Conservation (phyloP, 2,329 filamentous ascomycete genomes). For the Fusarium cicatricum region DNA sequence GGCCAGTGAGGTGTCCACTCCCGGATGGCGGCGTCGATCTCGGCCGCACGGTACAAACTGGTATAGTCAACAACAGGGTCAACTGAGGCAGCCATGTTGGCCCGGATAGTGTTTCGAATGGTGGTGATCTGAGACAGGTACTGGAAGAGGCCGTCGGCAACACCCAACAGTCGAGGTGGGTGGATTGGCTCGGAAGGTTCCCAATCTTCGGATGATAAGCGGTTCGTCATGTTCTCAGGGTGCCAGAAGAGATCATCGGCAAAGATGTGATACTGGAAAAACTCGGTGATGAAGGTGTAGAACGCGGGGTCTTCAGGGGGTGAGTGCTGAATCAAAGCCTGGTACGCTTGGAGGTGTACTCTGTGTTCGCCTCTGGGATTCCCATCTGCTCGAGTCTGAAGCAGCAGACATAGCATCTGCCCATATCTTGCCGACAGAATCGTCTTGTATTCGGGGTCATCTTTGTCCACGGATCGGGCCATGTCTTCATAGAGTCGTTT, state of each 20-base stretch:
- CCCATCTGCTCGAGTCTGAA: constrained; percentile 66
- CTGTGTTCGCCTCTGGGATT: constrained; percentile 73
- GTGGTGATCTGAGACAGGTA: constrained; percentile 82
- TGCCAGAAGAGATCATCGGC: constrained; percentile 69
- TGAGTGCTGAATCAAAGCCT: constrained; percentile 70
- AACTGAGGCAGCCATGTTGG: constrained; percentile 66
- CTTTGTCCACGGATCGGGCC: constrained; percentile 50
- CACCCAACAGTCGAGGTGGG: constrained; percentile 72
- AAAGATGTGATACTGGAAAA: constrained; percentile 84
- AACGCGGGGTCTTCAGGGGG: constrained; percentile 73
- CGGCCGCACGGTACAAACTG: constrained; percentile 74
- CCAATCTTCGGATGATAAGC: constrained; percentile 56
- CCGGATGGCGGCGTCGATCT: constrained; percentile 78
- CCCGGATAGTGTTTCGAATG: constrained; percentile 77
- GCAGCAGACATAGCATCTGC: constrained; percentile 69
- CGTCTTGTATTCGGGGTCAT: constrained; percentile 55
- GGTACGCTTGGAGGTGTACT: constrained; percentile 80
- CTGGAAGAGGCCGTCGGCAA: constrained; percentile 82
- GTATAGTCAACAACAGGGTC: constrained; percentile 78
- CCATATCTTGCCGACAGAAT: constrained; percentile 65
- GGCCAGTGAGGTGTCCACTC: constrained; percentile 76
- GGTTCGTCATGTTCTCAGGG: constrained; percentile 49
- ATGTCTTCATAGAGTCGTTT: constrained; percentile 60
- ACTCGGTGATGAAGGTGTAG: constrained; percentile 70
- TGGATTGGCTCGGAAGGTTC: constrained; percentile 52